These are phyloP conservation scores for Pinus albicaulis DNA, from an alignment of 75 land plant genomes.

Conservation along the genomic window DNA sequence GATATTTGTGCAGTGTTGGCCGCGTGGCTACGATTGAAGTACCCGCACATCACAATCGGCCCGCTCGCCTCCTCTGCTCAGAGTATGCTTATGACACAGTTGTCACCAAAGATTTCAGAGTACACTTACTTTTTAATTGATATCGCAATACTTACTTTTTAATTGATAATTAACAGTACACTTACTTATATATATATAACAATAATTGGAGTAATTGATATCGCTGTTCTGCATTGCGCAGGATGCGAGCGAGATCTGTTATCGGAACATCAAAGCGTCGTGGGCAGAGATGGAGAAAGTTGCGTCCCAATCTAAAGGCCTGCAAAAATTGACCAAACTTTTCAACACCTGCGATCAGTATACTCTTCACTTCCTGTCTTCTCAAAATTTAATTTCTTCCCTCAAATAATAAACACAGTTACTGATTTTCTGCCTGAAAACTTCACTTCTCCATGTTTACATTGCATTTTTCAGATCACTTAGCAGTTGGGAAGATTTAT, in stretches of 20 bases:
- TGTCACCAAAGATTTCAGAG: constrained; percentile 57
- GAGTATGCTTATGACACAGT: constrained; percentile 38
- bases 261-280: constrained; percentile 37
- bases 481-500: background rate
- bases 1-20: background rate
- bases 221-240: background rate
- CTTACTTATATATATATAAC: no score
- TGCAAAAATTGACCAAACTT: constrained; percentile 28
- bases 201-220: background rate
- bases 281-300: constrained; percentile 47
- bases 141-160: no score
- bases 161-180: no score
- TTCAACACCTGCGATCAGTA: no score
- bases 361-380: no score
- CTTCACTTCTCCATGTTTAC: no score
- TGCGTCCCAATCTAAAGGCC: constrained; percentile 37
- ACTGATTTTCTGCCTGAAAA: no score
- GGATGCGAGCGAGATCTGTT: constrained; percentile 51
- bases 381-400: no score
- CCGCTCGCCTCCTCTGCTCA: constrained; percentile 80
- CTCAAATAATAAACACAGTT: no score
- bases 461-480: background rate
- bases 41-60: constrained; percentile 69
- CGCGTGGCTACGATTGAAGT: constrained; percentile 27
- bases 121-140: no score